Conservation (phyloP, 805 yeast genomes). For the Saccharomycopsis olivae region DNA sequence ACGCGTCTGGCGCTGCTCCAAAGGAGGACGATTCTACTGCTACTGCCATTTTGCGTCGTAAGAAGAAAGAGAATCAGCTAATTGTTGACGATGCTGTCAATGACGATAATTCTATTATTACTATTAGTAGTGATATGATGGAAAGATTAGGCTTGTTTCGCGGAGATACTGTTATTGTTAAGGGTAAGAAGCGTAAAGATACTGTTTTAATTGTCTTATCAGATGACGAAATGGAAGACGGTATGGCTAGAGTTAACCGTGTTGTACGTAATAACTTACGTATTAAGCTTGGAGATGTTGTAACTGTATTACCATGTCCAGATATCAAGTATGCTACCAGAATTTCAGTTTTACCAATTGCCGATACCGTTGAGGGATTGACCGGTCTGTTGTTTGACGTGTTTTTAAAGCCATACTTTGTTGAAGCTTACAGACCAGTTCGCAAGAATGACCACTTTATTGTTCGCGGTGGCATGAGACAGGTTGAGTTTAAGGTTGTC, state of each 20-base stretch:
- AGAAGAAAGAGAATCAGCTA: conserved; percentile 94
- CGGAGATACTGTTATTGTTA: conserved; percentile 94
- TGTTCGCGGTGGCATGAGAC: conserved; percentile 99
- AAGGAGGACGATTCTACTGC: conserved; percentile 63
- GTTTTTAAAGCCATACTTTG: conserved; percentile 93
- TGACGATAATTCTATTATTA: conserved; percentile 94
- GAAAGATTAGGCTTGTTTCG: conserved; percentile 89
- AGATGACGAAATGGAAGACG: conserved; percentile 95
- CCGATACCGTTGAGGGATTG: conserved; percentile 95
- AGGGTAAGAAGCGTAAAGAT: conserved; percentile 97
- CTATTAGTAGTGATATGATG: conserved; percentile 92
- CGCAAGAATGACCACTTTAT: conserved; percentile 95
- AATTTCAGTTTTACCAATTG: conserved; percentile 91
- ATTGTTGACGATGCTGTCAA: conserved; percentile 94
- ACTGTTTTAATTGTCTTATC: conserved; percentile 92
- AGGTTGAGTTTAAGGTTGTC: conserved; percentile 96
- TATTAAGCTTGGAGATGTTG: conserved; percentile 87
- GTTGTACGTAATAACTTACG: conserved; percentile 93
- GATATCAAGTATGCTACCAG: conserved; percentile 95
- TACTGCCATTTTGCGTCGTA: conserved; percentile 92
- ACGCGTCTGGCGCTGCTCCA: conserved; percentile 52
- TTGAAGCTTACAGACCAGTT: conserved; percentile 97
- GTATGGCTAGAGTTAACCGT: conserved; percentile 87
- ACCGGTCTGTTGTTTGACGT: conserved; percentile 96
- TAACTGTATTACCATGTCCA: conserved; percentile 90